phyloP scores from a whole-genome alignment of 768 basidiomycete genomes.

The Phaffia australis region DNA sequence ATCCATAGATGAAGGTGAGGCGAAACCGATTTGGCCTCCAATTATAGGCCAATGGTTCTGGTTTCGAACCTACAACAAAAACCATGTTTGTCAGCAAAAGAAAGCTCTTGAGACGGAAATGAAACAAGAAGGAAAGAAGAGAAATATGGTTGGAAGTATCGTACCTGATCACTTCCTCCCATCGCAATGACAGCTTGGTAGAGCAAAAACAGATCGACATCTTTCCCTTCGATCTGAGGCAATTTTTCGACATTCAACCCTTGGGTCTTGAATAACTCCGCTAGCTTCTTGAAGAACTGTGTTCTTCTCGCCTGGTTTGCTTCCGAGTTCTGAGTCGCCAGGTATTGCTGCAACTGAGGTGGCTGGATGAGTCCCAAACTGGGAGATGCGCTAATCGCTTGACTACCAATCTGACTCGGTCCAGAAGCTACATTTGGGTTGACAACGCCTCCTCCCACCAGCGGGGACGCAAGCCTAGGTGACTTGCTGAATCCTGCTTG shows the following conservation, averaged over 20 bases:
- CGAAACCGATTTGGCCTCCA: slow-evolving; percentile 16
- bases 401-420: not conserved
- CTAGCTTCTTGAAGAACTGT: slow-evolving; percentile 20
- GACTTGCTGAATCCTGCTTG: not conserved
- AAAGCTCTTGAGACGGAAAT: not conserved
- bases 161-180: slow-evolving; percentile 21
- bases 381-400: not conserved
- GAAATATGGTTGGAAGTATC: not conserved
- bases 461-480: not conserved
- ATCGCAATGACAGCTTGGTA: slow-evolving; percentile 13
- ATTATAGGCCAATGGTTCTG: slow-evolving; percentile 23
- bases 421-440: not conserved
- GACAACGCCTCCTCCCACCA: not conserved
- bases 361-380: slow-evolving; percentile 1
- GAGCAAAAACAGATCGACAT: slow-evolving; percentile 21
- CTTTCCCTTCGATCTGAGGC: slow-evolving; percentile 17
- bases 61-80: slow-evolving; percentile 2
- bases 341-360: slow-evolving; percentile 11
- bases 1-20: not conserved
- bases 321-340: not conserved
- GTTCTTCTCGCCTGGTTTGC: not conserved
- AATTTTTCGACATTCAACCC: slow-evolving; percentile 9
- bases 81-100: too few species aligned
- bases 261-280: slow-evolving; percentile 11
- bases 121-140: not conserved